Evolutionary conservation across 2,329 filamentous ascomycete species (phyloP), one percentile per base, ranked within the genome.

Genomic region (Microascus cirrosus): DNA sequence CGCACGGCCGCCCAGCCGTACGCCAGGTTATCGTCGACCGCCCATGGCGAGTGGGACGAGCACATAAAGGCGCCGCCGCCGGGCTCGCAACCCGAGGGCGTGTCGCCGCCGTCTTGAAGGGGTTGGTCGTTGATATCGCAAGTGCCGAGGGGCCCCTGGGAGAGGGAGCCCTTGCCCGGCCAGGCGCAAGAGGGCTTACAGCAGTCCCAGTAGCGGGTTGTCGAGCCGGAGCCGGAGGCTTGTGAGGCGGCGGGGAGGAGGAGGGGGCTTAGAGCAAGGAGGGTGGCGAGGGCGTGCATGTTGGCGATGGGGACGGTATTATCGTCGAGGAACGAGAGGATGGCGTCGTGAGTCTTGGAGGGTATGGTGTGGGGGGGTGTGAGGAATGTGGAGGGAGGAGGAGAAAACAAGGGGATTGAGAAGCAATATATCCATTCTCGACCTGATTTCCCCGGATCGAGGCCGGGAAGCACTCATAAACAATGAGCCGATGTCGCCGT

Each of bases 131-230:
- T 71, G 61, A 72, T 74, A 65, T 78, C 71, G 69, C 83, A 86
- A 39, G 79, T 78, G 20, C 70, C 69, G 39, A 83, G 78, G 15
- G 81, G 77, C 11, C 63, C 57, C 59, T 69, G 71, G 67, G 83
- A 75, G 22, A 54, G 42, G 48, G 73, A 61, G 15, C 78, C 81
- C 68, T 86, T 86, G 57, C 69, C 75, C 13, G 74, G 67, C 84
- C 84, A 82, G 3, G 76, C 75, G 67, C 84, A 88, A 22, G 82
- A 85, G 25, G 84, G 80, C 74, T 89, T 89, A 73, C 85, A 88
- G 74, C 85, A 88, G 68, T 88, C 85, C 79, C 81, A 80, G 67
- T 79, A 81, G 60, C 77, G 56, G 35, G 56, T 58, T 18, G 45
- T 60, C 53, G 50, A 13, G 34, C 58, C 53, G 54, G 51, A 51